Evolutionary conservation across 176 grass and related monocot genomes (phyloP).

Genomic region (Otatea glauca): DNA sequence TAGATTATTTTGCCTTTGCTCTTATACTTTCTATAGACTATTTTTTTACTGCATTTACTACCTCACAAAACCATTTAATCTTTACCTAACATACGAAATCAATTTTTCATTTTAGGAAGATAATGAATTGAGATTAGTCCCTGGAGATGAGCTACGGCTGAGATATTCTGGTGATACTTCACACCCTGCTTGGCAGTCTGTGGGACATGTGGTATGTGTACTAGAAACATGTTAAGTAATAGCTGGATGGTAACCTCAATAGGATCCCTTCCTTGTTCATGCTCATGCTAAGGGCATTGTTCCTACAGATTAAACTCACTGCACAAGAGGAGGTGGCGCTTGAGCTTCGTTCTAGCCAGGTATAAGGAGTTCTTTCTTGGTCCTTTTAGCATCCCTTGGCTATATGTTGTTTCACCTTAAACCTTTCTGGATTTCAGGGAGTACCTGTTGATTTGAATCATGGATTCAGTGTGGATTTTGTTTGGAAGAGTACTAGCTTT

Average conservation of each 20-base stretch:
- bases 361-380: constrained; percentile 36
- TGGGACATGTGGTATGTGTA: constrained; percentile 92
- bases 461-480: constrained; percentile 99
- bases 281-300: constrained; percentile 42
- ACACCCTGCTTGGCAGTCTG: constrained; percentile 98
- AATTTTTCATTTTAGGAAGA: constrained; percentile 78
- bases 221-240: constrained; percentile 30
- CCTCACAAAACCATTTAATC: constrained; percentile 18
- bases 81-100: not conserved
- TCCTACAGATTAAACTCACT: constrained; percentile 94
- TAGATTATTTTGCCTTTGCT: not conserved
- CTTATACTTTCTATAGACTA: not conserved
- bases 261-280: not conserved
- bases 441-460: constrained; percentile 87
- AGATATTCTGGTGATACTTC: constrained; percentile 87
- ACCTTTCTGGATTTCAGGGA: constrained; percentile 63
- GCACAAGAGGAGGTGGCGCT: constrained; percentile 98
- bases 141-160: constrained; percentile 96
- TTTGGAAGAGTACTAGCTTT: constrained; percentile 99
- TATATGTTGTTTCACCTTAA: constrained; percentile 19
- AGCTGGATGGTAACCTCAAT: not conserved
- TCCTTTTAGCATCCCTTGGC: constrained; percentile 8
- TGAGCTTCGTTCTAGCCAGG: constrained; percentile 96
- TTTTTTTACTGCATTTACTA: constrained; percentile 24
- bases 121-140: constrained; percentile 98